These are phyloP conservation scores for Sordariomycetes sp. DNA, from an alignment of 2,329 filamentous ascomycete species.

Conservation along the genomic window DNA sequence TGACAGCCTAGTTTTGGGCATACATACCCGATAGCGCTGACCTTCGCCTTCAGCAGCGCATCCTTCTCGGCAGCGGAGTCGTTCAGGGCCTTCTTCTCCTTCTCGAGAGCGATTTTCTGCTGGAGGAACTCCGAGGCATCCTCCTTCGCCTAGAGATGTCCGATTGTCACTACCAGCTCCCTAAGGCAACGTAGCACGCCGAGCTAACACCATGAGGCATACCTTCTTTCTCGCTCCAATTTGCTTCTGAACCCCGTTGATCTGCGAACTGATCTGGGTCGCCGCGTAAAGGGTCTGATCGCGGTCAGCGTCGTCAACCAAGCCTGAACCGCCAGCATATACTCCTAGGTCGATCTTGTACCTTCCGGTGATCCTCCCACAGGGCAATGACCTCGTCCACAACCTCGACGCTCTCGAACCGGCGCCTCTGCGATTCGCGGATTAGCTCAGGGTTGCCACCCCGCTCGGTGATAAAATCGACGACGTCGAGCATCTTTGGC, in stretches of 20 bases:
- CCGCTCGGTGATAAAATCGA: constrained; percentile 71
- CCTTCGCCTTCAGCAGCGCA: constrained; percentile 57
- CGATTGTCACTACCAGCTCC: background rate
- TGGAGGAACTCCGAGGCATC: constrained; percentile 68
- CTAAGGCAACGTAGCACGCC: background rate
- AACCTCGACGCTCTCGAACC: constrained; percentile 65
- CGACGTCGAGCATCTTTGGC: constrained; percentile 54
- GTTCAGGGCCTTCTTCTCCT: constrained; percentile 69
- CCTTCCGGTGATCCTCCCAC: constrained; percentile 75
- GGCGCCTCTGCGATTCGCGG: constrained; percentile 76
- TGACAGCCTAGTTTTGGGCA: background rate
- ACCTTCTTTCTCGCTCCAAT: constrained; percentile 83
- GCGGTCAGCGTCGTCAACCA: background rate
- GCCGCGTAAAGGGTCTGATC: constrained; percentile 51
- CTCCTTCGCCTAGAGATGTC: constrained; percentile 55
- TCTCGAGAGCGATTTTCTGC: constrained; percentile 65
- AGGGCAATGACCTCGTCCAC: constrained; percentile 85
- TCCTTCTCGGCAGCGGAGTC: constrained; percentile 68
- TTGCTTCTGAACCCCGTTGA: constrained; percentile 81
- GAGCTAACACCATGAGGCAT: background rate
- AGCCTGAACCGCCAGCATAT: background rate
- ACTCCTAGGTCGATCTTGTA: constrained; percentile 24
- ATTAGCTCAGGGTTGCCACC: constrained; percentile 88
- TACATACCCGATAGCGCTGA: constrained; percentile 68
- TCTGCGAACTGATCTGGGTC: constrained; percentile 68